Evolutionary conservation across 2,329 filamentous ascomycete genomes (phyloP), one percentile per base, ranked within the genome.

Genomic region (Colletotrichum liaoningense): DNA sequence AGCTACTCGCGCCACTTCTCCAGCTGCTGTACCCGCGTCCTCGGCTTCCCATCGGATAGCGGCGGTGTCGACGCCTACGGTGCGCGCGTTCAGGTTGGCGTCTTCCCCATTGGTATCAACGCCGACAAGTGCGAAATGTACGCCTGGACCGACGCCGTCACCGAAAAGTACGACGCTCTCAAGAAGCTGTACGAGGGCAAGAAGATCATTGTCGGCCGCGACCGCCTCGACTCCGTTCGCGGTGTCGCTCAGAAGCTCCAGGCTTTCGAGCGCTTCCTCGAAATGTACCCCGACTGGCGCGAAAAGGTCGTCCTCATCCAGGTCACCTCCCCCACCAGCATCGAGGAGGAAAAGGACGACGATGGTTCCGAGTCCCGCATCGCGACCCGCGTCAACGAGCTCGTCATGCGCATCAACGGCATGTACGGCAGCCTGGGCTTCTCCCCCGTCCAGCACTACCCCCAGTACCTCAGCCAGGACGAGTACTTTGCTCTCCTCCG

Each of bases 401-500:
- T 98, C 69, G 94, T 98, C 56, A 93, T 95, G 78, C 93, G 93
- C 78, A 98, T 98, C 85, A 98, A 98, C 78, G 96, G 96, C 77
- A 88, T 91, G 57, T 97, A 95, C 80, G 96, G 97, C 65, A 97
- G 94, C 19, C 86, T 98, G 64, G 93, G 94, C 76, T 98, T 95
- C 83, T 93, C 94, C 0, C 97, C 97, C 0, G 95, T 98, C 24
- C 94, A 97, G 81, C 95, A 98, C 83, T 98, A 97, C 82, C 95
- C 95, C 8, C 95, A 98, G 81, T 98, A 98, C 81, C 89, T 98
- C 58, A 93, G 91, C 60, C 93, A 93, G 76, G 93, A 95, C 78
- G 95, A 98, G 83, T 98, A 98, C 83, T 97, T 98, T 82, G 95
- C 96, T 4, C 89, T 98, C n/a, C 89, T 98, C 65, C 92, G 96